Evolutionary conservation across 495 filamentous ascomycete genomes (phyloP).

Genomic region (Xylaria cubensis): DNA sequence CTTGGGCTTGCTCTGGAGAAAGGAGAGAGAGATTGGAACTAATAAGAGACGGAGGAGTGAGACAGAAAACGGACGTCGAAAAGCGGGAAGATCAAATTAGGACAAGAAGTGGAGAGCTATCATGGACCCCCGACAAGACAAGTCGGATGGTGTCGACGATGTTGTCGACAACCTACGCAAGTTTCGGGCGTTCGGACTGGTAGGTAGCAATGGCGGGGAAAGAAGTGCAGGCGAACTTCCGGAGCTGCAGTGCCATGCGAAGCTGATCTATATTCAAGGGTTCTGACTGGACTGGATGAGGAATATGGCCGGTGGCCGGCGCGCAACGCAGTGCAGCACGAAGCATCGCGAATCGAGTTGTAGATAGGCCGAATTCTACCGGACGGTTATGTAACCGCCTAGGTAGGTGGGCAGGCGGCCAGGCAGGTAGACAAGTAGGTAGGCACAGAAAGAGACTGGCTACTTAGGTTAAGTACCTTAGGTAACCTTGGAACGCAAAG

Average conservation of each 20-base stretch:
- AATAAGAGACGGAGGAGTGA: conserved; percentile 11
- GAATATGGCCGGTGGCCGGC: neutral
- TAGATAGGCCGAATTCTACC: neutral
- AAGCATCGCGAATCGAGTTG: conserved; percentile 15
- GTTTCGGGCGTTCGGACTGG: conserved; percentile 18
- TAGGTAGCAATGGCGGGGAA: neutral
- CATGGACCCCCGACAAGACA: conserved; percentile 19
- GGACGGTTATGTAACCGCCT: conserved; percentile 4
- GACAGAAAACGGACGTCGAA: conserved; percentile 8
- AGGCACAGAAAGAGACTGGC: neutral
- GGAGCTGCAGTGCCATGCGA: conserved; percentile 25
- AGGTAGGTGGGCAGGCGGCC: neutral
- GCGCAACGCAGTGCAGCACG: conserved; percentile 15
- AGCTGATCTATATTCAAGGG: conserved; percentile 5
- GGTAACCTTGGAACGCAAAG: conserved; percentile 14
- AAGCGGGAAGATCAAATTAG: conserved; percentile 21
- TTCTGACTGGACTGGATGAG: conserved; percentile 22
- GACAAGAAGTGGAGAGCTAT: conserved; percentile 28
- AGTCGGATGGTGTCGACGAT: conserved; percentile 22
- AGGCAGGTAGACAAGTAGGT: neutral
- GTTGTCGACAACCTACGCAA: conserved; percentile 19
- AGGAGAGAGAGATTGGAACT: neutral
- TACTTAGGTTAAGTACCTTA: neutral
- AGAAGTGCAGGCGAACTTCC: conserved; percentile 23
- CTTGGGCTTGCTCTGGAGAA: neutral